Percentiles rank a stretch among this genome's conserved stretches.
phyloP scores from a whole-genome alignment of 140 eudicot species.

The Senecio squalidus region DNA sequence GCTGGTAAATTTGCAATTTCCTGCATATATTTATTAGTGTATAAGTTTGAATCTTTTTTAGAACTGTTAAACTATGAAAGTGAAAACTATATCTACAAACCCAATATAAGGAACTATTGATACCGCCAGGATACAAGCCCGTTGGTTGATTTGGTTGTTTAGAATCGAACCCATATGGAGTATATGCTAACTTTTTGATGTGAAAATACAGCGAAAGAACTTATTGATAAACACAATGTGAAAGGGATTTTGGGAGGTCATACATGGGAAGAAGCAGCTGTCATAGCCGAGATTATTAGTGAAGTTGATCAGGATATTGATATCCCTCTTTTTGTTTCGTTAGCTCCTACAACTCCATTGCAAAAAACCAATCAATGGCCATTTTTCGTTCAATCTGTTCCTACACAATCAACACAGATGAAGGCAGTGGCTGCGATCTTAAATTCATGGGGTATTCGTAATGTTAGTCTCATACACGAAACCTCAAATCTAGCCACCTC shows the following conservation, averaged over 20 bases:
- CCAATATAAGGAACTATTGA: too few relatives aligned
- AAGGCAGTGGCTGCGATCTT: conserved; percentile 30
- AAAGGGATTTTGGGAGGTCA: too few relatives aligned
- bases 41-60: neutral
- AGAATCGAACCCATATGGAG: too few relatives aligned
- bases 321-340: conserved; percentile 22
- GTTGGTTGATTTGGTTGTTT: conserved; percentile 8
- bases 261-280: too few relatives aligned
- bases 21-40: neutral
- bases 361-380: conserved; percentile 23
- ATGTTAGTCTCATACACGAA: conserved; percentile 24
- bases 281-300: too few relatives aligned
- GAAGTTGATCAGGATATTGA: conserved; percentile 5
- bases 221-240: too few relatives aligned
- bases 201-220: too few relatives aligned
- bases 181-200: conserved; percentile 13
- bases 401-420: conserved; percentile 34
- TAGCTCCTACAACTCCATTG: conserved; percentile 14
- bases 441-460: conserved; percentile 20
- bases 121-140: too few relatives aligned
- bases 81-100: too few relatives aligned
- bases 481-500: conserved; percentile 16
- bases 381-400: conserved; percentile 26
- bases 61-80: too few relatives aligned
- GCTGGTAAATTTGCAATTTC: conserved; percentile 32